phyloP scores from a whole-genome alignment of 345 rosid species.

The Arabidopsis suecica region DNA sequence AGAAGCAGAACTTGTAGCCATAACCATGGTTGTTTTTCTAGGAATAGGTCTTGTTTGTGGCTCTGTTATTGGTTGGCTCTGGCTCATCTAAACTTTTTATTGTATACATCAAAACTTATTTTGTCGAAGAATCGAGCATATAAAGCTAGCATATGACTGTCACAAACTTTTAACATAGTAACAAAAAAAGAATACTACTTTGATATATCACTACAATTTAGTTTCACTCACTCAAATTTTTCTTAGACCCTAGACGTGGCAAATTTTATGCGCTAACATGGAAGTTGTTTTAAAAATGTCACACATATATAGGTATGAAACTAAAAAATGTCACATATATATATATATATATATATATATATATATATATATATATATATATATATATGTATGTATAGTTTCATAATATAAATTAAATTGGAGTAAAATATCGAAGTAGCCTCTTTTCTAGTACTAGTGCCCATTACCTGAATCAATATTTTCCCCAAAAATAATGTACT shows the following conservation, averaged over 20 bases:
- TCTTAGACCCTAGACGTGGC: neutral
- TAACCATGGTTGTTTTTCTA: constrained; percentile 71
- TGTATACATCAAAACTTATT: neutral
- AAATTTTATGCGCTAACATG: neutral
- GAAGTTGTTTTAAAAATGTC: neutral
- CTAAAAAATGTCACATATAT: too few species aligned
- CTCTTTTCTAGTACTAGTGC: neutral
- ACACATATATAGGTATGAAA: neutral
- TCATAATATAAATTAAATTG: neutral
- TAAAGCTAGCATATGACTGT: too few species aligned
- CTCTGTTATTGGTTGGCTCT: constrained; percentile 85
- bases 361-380: too few species aligned
- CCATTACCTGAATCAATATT: neutral
- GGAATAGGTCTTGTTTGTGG: constrained; percentile 83
- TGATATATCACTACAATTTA: too few species aligned
- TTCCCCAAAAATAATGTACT: neutral
- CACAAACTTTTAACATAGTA: too few species aligned
- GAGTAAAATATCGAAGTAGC: neutral
- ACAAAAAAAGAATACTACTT: neutral
- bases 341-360: too few species aligned
- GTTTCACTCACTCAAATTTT: too few species aligned
- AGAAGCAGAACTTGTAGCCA: constrained; percentile 82
- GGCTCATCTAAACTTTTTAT: constrained; percentile 54
- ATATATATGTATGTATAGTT: too few species aligned
- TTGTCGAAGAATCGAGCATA: too few species aligned